Evolutionary conservation across 768 basidiomycete genomes (phyloP).

Genomic region (Naganishia vishniacii): DNA sequence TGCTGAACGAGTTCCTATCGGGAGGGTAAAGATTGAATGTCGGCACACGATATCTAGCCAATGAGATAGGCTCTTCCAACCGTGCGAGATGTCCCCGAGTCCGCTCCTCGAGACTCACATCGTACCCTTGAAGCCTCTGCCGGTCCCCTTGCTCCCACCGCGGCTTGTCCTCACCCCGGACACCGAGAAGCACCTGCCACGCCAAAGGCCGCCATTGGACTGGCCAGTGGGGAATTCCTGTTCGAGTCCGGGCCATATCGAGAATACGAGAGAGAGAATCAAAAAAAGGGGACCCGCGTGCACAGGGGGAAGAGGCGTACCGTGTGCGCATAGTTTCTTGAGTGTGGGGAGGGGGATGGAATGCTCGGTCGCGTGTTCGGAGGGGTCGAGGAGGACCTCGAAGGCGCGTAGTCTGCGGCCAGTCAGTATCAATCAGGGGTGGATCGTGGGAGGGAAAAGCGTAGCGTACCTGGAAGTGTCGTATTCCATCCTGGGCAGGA

Average conservation of each 20-base stretch:
- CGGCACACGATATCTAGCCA: not conserved
- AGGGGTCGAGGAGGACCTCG: slow-evolving; percentile 39
- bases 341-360: slow-evolving; percentile 38
- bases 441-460: not conserved
- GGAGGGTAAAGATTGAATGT: too few relatives aligned
- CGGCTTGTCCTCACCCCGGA: slow-evolving; percentile 31
- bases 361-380: slow-evolving; percentile 29
- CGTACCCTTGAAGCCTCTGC: slow-evolving; percentile 33
- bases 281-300: too few relatives aligned
- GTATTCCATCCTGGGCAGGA: not conserved
- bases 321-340: slow-evolving; percentile 37
- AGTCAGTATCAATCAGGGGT: too few relatives aligned
- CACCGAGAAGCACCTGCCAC: slow-evolving; percentile 39
- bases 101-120: slow-evolving; percentile 31
- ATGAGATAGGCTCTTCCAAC: too few relatives aligned
- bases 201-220: slow-evolving; percentile 42
- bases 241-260: not conserved
- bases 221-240: slow-evolving; percentile 43
- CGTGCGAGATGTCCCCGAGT: too few relatives aligned
- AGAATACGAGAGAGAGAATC: not conserved
- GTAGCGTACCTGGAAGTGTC: not conserved
- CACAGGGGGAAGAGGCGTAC: slow-evolving; percentile 22
- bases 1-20: not conserved
- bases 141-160: slow-evolving; percentile 32
- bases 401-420: slow-evolving; percentile 44